A percentile compares a stretch with the other conserved stretches of the same genome.
phyloP scores from a whole-genome alignment of 202 grass and related monocot genomes.

The Schoenoplectus triqueter region DNA sequence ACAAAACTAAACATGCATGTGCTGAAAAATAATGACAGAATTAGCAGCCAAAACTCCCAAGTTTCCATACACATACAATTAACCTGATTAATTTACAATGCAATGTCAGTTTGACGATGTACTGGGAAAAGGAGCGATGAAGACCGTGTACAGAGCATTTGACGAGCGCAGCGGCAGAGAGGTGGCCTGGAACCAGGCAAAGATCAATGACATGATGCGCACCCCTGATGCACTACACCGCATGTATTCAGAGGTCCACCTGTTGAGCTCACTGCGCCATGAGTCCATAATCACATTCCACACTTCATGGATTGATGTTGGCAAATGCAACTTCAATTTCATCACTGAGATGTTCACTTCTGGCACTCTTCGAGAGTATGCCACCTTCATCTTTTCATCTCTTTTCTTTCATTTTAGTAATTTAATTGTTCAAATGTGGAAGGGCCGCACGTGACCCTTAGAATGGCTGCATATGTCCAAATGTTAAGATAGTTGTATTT shows the following conservation, averaged over 20 bases:
- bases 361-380: slow-evolving; percentile 76
- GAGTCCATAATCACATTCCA: slow-evolving; percentile 79
- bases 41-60: neutral
- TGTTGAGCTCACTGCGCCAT: slow-evolving; percentile 66
- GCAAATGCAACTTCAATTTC: slow-evolving; percentile 75
- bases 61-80: neutral
- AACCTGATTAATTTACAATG: neutral
- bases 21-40: neutral
- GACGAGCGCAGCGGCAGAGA: slow-evolving; percentile 72
- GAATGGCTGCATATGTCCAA: neutral
- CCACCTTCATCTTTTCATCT: neutral
- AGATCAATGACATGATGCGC: slow-evolving; percentile 54
- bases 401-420: neutral
- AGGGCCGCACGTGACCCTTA: neutral
- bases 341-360: slow-evolving; percentile 99
- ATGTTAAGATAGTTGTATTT: slow-evolving; percentile 26
- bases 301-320: slow-evolving; percentile 61
- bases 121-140: slow-evolving; percentile 79
- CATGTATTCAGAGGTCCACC: slow-evolving; percentile 88
- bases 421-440: neutral
- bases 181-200: slow-evolving; percentile 93
- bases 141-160: slow-evolving; percentile 78
- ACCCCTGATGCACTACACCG: slow-evolving; percentile 63
- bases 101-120: slow-evolving; percentile 59
- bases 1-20: neutral